Percentiles rank a stretch among this genome's conserved stretches.
Evolutionary conservation across 2,329 filamentous ascomycete species (phyloP).

Genomic region (Alternaria dauci): DNA sequence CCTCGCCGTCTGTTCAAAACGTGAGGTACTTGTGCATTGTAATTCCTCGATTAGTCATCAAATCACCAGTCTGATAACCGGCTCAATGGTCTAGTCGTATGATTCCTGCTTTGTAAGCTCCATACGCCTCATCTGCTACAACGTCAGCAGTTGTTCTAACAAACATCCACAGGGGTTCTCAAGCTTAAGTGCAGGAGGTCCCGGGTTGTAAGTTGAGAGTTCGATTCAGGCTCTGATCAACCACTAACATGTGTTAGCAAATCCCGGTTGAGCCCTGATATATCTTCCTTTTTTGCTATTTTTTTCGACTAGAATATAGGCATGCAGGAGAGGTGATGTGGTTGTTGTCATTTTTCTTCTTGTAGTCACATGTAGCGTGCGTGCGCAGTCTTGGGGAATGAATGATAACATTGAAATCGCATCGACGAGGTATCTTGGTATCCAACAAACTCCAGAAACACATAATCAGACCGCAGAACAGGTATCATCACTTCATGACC

Average conservation of each 20-base stretch:
- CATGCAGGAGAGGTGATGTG: no score
- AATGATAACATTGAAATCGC: background rate
- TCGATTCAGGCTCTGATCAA: background rate
- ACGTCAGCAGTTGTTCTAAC: background rate
- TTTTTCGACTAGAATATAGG: background rate
- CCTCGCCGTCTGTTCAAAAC: no score
- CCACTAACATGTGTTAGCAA: conserved; percentile 9
- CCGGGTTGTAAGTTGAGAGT: conserved; percentile 23
- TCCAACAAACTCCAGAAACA: background rate
- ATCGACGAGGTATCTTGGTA: conserved; percentile 4
- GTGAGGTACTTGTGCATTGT: no score
- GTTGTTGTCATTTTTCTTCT: no score
- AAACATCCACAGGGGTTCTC: background rate
- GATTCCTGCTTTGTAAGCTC: conserved; percentile 40
- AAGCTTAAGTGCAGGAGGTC: conserved; percentile 35
- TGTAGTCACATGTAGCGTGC: no score
- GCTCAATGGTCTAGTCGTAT: conserved; percentile 34
- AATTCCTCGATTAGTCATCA: background rate
- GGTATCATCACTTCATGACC: background rate
- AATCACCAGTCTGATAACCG: background rate
- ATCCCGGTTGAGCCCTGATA: conserved; percentile 19
- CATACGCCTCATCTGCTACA: conserved; percentile 1
- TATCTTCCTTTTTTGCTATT: background rate
- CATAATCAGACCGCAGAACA: background rate
- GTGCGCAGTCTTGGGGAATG: background rate